Evolutionary conservation across 768 basidiomycete genomes (phyloP), one percentile per base, ranked within the genome.

Genomic region (Trametopsis cervina): DNA sequence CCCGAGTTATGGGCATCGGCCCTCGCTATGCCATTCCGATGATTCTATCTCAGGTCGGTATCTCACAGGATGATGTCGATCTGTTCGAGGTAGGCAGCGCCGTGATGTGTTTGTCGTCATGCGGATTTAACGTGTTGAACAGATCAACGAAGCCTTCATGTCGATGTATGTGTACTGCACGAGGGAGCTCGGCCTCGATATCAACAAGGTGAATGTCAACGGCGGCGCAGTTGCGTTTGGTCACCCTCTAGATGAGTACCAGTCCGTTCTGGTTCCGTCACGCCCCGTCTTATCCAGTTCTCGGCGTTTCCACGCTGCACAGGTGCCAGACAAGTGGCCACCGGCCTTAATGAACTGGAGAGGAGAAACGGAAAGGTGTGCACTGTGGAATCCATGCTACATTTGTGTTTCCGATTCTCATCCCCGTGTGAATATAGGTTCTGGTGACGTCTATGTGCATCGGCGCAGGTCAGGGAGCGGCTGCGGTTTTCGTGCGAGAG

Each of bases 121-220:
- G 40, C 38, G 38, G n/a, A 43, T 7, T 33, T 13, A 5, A 18
- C 24, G 29, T 12, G n/a, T 29, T 27, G 7, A n/a, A 21, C 42
- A 91, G 86, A 85, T 95, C 63, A 95, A 95, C 59, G 91, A 94
- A 59, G 91, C 90, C 0, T 93, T 94, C 57, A 89, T 89, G 9
- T 89, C 86, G 0, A 86, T 87, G 67, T 86, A 77, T 49, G 76
- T 85, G 0, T 89, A 94, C 60, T 78, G 76, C 42, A 65, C 89
- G 27, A 81, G 81, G 54, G 62, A 75, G 49, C 77, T 93, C 15
- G 73, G 71, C 11, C 69, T 94, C 21, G 71, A 78, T 50, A 64
- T 62, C n/a, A 69, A 72, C 43, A 78, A 86, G 72, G 81, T 90
- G 17, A 93, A 93, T 57, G 86, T 89, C 22, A 91, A 92, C 51